Evolutionary conservation across 441 rosid genomes (phyloP), one percentile per base, ranked within the genome.

Genomic region (Adansonia rubrostipa): DNA sequence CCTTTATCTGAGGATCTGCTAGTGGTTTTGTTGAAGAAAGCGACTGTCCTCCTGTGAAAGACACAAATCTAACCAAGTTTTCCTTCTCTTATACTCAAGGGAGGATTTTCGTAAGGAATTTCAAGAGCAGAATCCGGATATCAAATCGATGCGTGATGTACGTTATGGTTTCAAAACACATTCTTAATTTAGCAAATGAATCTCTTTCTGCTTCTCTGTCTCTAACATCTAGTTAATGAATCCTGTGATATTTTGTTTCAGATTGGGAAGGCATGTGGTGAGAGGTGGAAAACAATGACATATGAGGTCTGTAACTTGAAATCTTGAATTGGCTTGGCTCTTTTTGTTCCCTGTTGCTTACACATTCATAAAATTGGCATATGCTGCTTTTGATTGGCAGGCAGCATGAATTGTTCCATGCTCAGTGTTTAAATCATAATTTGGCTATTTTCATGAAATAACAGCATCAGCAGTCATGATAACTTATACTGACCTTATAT

Each of bases 241-340:
- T 44, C 40, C 19, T 68, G 62, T 28, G 10, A 42, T 72, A 45
- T 53, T 58, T 57, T 19, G 77, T 75, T 82, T 66, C 81, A 94
- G 98, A 84, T 96, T 87, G 98, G 99, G 44, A 94, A 93, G 92
- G 95, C 97, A 75, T 92, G 98, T 80, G 98, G 99, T 79, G 98
- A 90, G 83, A 94, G 92, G 87, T 96, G 99, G 99, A 94, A 91
- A 80, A 86, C 90, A 6, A 93, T 96, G 97, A 87, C 89, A 3
- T 92, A 88, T 47, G 97, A 94, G 93, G 99, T 85, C 8, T 4
- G 67, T 73, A 1, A 64, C 60, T 22, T 54, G 28, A n/a, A 64
- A 47, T 75, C 53, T 53, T 45, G 40, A 7, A 19, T 14, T 50
- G 71, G 62, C 48, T n/a, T 36, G 42, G 42, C 42, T 36, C 33